Base-by-base conservation (phyloP, 495 filamentous ascomycete genomes). In the Penicillium nucicola region DNA sequence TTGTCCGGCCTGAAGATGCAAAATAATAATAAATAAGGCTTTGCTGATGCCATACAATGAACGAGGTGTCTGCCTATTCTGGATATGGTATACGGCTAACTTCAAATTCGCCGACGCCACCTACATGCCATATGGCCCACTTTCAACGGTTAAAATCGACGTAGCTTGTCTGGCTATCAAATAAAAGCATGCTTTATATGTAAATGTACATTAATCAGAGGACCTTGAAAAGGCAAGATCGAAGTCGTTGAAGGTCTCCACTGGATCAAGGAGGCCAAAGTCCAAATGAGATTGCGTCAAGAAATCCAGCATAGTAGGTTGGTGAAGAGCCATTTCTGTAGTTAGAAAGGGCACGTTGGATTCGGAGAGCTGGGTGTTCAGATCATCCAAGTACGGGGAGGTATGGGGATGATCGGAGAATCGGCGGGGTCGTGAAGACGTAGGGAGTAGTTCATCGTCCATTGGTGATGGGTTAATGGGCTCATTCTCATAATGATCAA, bases 271-370 rank as follows among this genome's bases (percentile, higher is more conserved):
- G 18, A 64, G 49, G 6, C 62, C 66, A 23, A 68, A 37, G 50
- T 68, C 61, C 11, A 65, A 38, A 40, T 64, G 51, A 13, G 62
- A 57, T 59, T 65, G 66, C 13, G 64, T 60, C 3, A 69, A 52
- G 13, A 71, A 71, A 19, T 69, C 60, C 44, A 68, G 58, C 68
- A 71, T 69, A 4, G 63, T 66, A 10, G 66, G 64, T 33, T 67
- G 60, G 30, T 67, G 56, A 41, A 71, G 65, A 30, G 64, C 59
- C 66, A 69, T 69, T 34, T 63, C 68, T 2, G 66, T 68, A 13
- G 66, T 68, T 30, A 68, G 61, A 17, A 53, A 37, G 13, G 35
- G 43, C 3, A 37, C 39, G 37, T 33, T 37, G 4, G 11, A 19
- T 30, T 39, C 44, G 30, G 11, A 20, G 17, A 32, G 17, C 13